A percentile compares a stretch with the other conserved stretches of the same genome.
phyloP scores from a whole-genome alignment of 225 moss, liverwort and hornwort species.

The Asterella californica region DNA sequence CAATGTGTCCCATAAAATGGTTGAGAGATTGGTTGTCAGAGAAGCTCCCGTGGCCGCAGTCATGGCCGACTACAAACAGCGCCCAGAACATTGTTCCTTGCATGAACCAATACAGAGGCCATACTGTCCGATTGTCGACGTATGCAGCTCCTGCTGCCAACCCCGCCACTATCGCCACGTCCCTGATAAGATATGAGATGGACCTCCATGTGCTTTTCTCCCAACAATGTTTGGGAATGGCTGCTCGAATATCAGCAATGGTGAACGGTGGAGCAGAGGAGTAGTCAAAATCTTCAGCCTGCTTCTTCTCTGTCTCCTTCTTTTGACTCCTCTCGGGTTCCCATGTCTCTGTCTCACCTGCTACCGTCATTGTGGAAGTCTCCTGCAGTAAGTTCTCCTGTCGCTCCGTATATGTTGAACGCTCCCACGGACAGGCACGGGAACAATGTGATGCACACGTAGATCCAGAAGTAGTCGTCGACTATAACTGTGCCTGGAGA shows the following conservation, averaged over 20 bases:
- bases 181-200: constrained; percentile 47
- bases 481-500: not conserved
- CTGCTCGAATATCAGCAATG: constrained; percentile 58
- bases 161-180: constrained; percentile 31
- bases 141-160: constrained; percentile 37
- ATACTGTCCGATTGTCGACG: constrained; percentile 38
- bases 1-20: constrained; percentile 44
- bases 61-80: constrained; percentile 68
- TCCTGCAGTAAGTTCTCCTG: not conserved
- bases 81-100: constrained; percentile 88
- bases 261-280: constrained; percentile 61
- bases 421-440: not conserved
- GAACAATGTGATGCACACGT: not conserved
- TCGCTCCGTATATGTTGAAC: not conserved
- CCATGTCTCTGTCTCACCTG: not conserved
- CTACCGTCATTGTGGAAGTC: constrained; percentile 5
- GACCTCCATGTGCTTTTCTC: constrained; percentile 45
- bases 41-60: constrained; percentile 76
- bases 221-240: constrained; percentile 80
- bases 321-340: not conserved
- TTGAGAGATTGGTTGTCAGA: constrained; percentile 45
- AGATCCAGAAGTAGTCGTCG: not conserved
- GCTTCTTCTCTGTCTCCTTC: constrained; percentile 9
- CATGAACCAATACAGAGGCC: constrained; percentile 62
- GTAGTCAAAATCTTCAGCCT: constrained; percentile 41